Base-by-base conservation (phyloP, 164 flowering plant genomes). In the Echeveria elegans region DNA sequence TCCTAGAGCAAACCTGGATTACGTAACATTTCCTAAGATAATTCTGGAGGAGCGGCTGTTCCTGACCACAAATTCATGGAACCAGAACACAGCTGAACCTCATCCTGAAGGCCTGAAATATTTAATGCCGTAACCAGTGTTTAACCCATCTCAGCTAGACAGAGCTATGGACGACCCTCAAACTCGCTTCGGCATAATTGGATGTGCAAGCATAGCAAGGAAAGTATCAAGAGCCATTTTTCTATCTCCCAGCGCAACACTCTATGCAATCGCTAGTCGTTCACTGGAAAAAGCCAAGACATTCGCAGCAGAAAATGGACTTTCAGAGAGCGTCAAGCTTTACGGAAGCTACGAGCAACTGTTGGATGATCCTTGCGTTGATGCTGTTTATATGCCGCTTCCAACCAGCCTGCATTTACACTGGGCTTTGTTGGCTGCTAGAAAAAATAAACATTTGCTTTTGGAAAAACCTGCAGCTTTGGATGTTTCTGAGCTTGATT, bases 391-490 rank as follows among this genome's bases (percentile, higher is more conserved):
- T 72, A 32, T 82, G 71, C 80, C 83, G 0, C 75, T 80, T 8
- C 86, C 86, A 6, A 75, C 78, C 2, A 78, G 77, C 60, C 65
- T 80, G 6, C 86, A 80, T 21, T 64, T 68, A 21, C 67, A 31
- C 9, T 82, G 86, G 86, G 83, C 79, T 0, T 64, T 80, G 18
- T 5, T 29, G 66, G 86, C 82, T 10, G 86, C 82, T 0, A 28
- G 58, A 11, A 76, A 77, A 64, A 77, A 74, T 75, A 82, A 82
- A 66, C 86, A 82, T 29, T 16, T 80, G 68, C 77, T 82, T 11
- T 8, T 82, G 38, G 82, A 80, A 77, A 82, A 82, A 59, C 86
- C 83, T 1, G 59, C 72, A 58, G 82, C 85, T 18, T 66, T 80
- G 7, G 26, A 75, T 60, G 76, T 67, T 28, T 65, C 50, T 0